These are phyloP conservation scores for Capronia americana DNA, from an alignment of 2,329 filamentous ascomycete species.

Conservation along the genomic window DNA sequence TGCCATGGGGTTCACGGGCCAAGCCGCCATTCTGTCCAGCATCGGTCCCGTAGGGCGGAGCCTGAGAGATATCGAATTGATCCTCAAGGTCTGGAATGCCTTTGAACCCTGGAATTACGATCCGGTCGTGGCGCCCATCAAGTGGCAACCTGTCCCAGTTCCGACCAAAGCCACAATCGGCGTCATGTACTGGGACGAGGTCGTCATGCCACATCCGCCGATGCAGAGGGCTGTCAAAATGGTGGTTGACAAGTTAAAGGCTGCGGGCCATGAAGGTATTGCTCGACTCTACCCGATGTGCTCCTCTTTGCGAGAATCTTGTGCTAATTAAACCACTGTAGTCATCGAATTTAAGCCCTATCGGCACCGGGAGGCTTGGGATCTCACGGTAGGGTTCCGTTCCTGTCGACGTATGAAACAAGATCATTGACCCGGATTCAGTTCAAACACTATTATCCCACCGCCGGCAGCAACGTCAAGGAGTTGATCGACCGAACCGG, in stretches of 20 bases:
- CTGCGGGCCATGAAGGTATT: constrained; percentile 54
- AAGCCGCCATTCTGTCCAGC: constrained; percentile 52
- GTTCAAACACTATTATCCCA: constrained; percentile 17
- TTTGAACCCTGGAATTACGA: constrained; percentile 61
- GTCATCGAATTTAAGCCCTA: constrained; percentile 48
- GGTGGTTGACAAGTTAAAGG: constrained; percentile 59
- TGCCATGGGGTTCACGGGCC: constrained; percentile 17
- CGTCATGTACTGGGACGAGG: constrained; percentile 59
- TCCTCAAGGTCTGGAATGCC: not conserved
- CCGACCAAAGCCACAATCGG: constrained; percentile 54
- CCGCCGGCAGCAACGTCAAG: constrained; percentile 7
- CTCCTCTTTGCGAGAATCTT: not conserved
- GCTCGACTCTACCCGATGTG: not conserved
- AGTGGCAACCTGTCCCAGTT: constrained; percentile 34
- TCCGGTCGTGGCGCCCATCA: constrained; percentile 55
- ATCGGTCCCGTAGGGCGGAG: constrained; percentile 13
- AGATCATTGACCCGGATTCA: not conserved
- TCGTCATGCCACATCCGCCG: constrained; percentile 62
- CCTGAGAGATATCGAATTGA: constrained; percentile 11
- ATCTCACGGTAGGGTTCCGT: constrained; percentile 3
- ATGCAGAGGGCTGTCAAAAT: constrained; percentile 56
- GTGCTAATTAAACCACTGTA: constrained; percentile 26
- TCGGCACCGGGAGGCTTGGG: constrained; percentile 21
- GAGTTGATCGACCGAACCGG: constrained; percentile 2
- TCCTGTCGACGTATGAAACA: not conserved